Evolutionary conservation across 1,284 basidiomycete species (phyloP), one percentile per base, ranked within the genome.

Genomic region (Heterobasidion parviporum): DNA sequence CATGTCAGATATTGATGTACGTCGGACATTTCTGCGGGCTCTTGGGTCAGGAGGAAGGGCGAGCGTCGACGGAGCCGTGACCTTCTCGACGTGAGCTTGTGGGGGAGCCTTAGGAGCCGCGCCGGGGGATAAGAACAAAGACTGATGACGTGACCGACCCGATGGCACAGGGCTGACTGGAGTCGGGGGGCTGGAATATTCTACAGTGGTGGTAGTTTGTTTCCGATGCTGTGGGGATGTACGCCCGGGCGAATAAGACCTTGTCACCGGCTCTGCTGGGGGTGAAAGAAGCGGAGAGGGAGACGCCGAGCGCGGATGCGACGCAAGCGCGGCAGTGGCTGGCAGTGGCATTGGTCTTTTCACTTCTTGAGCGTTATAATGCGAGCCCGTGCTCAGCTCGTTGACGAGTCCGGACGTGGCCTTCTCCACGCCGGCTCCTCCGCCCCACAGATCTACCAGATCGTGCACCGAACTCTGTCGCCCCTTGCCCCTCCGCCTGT

Each of bases 1-100:
- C 79, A 91, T 89, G 63, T 91, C 83, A 50, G 88, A 82, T 59
- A 91, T 92, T 0, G 89, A 92, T 15, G 83, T 86, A 50, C 89
- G 75, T 18, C 89, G 77, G 8, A 64, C 62, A 12, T 68, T 63
- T 32, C 75, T 74, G 45, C 61, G 65, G 7, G 62, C 54, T n/a
- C 63, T 63, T 9, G 67, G 58, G 36, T 63, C 66, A 14, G 60
- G 59, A 18, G 62, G 53, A 8, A 63, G 66, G 2, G 60, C 61
- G 8, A 65, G 65, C 16, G 65, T 60, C n/a, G 59, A 53, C n/a
- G 66, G 60, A 44, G 61, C 54, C 2, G 79, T 78, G 43, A 79
- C 72, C 41, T 72, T 63, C 9, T 82, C 68, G 20, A 41, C 38
- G 68, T 68, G 43, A 71, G 65, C 35, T 63, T 52, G 1, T 69